Base-by-base conservation (phyloP, 805 yeast species). In the Cyberlindnera bimundalis region DNA sequence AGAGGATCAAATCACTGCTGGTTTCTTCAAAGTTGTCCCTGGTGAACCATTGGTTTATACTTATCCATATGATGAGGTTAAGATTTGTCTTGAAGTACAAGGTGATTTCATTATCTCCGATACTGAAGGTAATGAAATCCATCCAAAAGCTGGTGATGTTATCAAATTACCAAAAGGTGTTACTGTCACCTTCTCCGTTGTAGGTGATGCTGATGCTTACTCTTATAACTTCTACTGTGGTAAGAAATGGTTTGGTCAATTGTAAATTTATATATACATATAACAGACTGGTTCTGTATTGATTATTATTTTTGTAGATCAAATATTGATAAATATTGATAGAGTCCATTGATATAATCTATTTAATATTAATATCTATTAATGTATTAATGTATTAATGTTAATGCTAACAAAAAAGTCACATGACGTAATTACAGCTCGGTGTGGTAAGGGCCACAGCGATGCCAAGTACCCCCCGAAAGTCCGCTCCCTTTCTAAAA, bases 141-240 rank as follows among this genome's bases (percentile, higher is more conserved):
- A 64, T 40, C 81, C 73, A 40, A 60, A 68, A 31, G 82, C 83
- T 38, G 88, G 88, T 39, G 87, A 81, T 53, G 79, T 78, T 21
- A 72, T 81, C 52, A 79, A 73, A 70, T 76, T 81, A 66, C 75
- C 71, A 54, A 77, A 79, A 58, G 87, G 85, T n/a, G 66, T 76
- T 48, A 78, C 84, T 38, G 75, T 81, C 53, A 81, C 81, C 43
- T 77, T 81, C 63, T 70, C 78, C 45, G 71, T 75, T 37, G 68
- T 70, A 39, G 86, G 84, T 45, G 79, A 74, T 54, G 86, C 81
- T 20, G 71, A 73, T 40, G 80, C 84, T 38, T 81, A 55, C 31
- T 42, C 57, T 69, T 55, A 52, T 35, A 51, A 46, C 48, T 55
- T 49, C 49, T 55, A 55, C 45, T 52, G 45, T 45, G 60, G 59